Conservation (phyloP, 768 basidiomycete species). For the Mycena galopus region DNA sequence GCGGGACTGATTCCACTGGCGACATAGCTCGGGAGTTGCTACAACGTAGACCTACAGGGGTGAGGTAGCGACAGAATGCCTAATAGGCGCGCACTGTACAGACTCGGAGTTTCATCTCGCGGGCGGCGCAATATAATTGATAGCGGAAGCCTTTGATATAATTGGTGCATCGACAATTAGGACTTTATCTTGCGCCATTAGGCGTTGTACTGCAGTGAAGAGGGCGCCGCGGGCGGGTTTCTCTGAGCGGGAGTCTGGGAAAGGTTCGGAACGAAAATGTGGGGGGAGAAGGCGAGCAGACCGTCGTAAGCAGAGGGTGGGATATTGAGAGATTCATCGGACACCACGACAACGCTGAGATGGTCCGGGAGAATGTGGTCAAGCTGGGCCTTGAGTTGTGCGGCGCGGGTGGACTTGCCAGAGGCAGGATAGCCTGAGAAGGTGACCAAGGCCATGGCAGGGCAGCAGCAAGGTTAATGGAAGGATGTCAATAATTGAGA, state of each 20-base stretch:
- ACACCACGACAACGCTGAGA: slow-evolving; percentile 65
- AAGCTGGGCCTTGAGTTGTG: slow-evolving; percentile 72
- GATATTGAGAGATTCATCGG: slow-evolving; percentile 80
- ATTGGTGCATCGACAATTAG: slow-evolving; percentile 91
- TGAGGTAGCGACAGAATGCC: slow-evolving; percentile 21
- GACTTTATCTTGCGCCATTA: slow-evolving; percentile 78
- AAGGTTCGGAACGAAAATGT: slow-evolving; percentile 7
- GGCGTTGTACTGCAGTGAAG: slow-evolving; percentile 86
- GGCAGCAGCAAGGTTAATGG: background rate
- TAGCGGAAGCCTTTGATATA: slow-evolving; percentile 99
- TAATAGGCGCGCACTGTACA: slow-evolving; percentile 78
- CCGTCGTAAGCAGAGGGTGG: slow-evolving; percentile 80
- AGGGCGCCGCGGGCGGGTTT: slow-evolving; percentile 89
- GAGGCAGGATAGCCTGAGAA: slow-evolving; percentile 89
- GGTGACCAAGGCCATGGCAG: slow-evolving; percentile 90
- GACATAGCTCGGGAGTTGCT: slow-evolving; percentile 80
- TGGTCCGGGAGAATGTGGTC: slow-evolving; percentile 66
- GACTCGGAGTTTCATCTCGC: slow-evolving; percentile 86
- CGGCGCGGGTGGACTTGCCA: slow-evolving; percentile 85
- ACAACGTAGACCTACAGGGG: slow-evolving; percentile 76
- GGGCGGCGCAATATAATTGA: slow-evolving; percentile 96
- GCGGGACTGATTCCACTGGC: slow-evolving; percentile 77
- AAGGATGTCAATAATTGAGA: background rate
- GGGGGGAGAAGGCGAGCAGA: slow-evolving; percentile 48
- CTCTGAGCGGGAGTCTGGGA: slow-evolving; percentile 81